These are phyloP conservation scores for Hypomontagnella submonticulosa DNA, from an alignment of 495 filamentous ascomycete genomes.

Conservation along the genomic window DNA sequence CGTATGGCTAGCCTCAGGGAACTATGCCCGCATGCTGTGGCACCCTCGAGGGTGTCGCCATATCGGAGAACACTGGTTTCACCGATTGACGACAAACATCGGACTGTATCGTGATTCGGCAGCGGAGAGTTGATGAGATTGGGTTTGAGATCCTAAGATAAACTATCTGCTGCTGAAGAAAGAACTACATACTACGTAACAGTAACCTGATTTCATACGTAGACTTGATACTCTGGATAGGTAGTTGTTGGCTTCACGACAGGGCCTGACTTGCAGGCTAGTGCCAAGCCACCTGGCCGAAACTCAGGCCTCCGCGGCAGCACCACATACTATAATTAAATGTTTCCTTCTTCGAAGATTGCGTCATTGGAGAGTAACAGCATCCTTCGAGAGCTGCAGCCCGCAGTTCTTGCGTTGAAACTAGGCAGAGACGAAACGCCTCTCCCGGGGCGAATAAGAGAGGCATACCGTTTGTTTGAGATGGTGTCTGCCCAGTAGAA, in stretches of 20 bases:
- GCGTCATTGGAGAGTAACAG: conserved; percentile 20
- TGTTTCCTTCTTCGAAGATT: conserved; percentile 6
- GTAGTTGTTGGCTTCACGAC: conserved; percentile 7
- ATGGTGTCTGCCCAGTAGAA: conserved; percentile 1
- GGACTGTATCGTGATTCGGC: conserved; percentile 34
- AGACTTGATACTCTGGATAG: conserved; percentile 17
- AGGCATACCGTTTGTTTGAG: conserved; percentile 11
- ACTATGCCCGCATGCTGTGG: conserved; percentile 39
- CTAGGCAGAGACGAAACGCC: conserved; percentile 4
- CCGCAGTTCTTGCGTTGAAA: conserved; percentile 3
- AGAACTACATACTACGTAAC: conserved; percentile 33
- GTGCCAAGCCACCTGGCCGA: conserved; percentile 22
- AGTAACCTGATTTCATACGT: conserved; percentile 28
- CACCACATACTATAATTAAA: conserved; percentile 16
- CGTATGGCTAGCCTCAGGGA: conserved; percentile 29
- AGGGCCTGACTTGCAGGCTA: conserved; percentile 19
- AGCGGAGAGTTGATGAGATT: conserved; percentile 33
- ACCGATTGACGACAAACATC: conserved; percentile 34
- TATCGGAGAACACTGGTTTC: conserved; percentile 43
- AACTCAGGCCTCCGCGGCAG: conserved; percentile 18
- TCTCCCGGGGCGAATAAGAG: conserved; percentile 3
- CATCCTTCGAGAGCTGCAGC: not conserved
- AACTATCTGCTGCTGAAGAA: conserved; percentile 9
- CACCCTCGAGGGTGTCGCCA: conserved; percentile 34
- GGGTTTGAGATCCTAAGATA: conserved; percentile 43